These are phyloP conservation scores for Suhomyces panamericanus DNA, from an alignment of 1,139 yeast species.

Conservation along the genomic window DNA sequence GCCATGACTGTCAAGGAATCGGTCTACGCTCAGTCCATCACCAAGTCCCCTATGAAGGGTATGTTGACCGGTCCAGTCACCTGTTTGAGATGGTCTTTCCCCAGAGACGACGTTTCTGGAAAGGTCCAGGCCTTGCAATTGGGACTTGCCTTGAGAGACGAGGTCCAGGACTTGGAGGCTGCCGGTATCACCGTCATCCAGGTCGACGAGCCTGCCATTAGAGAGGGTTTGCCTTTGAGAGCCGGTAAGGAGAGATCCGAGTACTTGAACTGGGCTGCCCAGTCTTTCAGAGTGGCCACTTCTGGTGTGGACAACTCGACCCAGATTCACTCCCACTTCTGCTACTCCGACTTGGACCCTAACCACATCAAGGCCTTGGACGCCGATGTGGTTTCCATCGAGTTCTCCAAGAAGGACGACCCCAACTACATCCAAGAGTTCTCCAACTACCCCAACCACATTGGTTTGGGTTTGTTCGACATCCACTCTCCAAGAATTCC, in stretches of 20 bases:
- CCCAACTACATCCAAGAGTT: conserved; percentile 97
- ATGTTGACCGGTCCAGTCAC: conserved; percentile 99
- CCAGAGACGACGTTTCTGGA: conserved; percentile 96
- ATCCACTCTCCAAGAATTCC: conserved; percentile 99
- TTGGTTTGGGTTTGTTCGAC: conserved; percentile 98
- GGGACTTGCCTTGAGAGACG: conserved; percentile 97
- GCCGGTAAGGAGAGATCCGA: conserved; percentile 96
- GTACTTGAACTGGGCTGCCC: conserved; percentile 98
- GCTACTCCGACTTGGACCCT: conserved; percentile 99
- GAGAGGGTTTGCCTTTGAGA: conserved; percentile 99
- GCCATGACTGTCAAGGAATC: conserved; percentile 99
- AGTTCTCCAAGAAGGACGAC: conserved; percentile 99
- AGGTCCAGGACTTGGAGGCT: conserved; percentile 95
- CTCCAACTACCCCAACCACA: conserved; percentile 98
- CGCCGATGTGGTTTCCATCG: conserved; percentile 98
- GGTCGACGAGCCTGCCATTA: conserved; percentile 99
- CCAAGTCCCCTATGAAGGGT: conserved; percentile 97
- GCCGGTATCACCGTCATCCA: conserved; percentile 98
- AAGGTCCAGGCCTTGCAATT: conserved; percentile 95
- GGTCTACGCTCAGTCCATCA: conserved; percentile 95
- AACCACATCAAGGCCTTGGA: conserved; percentile 99
- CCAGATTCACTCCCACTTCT: conserved; percentile 99
- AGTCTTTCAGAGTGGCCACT: conserved; percentile 99
- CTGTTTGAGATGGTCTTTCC: conserved; percentile 99
- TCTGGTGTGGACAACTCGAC: conserved; percentile 95